Evolutionary conservation across 305 asterid species (phyloP), one percentile per base, ranked within the genome.

Genomic region (Solanum hybrid): DNA sequence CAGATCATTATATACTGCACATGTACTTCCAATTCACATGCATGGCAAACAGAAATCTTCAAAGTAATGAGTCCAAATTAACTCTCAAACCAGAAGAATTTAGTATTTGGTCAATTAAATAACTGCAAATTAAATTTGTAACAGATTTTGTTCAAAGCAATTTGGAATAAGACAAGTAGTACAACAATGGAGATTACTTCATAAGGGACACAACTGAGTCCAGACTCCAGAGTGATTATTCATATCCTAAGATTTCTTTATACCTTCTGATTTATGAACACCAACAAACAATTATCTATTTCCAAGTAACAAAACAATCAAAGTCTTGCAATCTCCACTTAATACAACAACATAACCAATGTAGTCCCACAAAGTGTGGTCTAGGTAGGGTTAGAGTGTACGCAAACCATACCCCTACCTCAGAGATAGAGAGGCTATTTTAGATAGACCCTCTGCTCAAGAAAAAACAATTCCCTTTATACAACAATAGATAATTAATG

Each of bases 61-160:
- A 20, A 29, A 20, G n/a, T 57, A 33, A 57, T 33, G 76, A 11
- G 20, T 31, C 46, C 88, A 57, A 33, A 57, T 57, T 81, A 85
- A 85, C 76, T 85, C 88, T 85, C 88, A 85, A 20, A 85, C 76
- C 40, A 35, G 88, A 57, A 85, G n/a, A 85, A 57, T 57, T 57
- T 33, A 85, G 8, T 40, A 84, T 51, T 3, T 20, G 4, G 31
- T 84, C 75, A 31, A n/a, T 51, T 20, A 51, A 57, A 85, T 85
- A 2, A 57, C 76, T 31, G 31, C 76, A 85, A 85, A 57, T 85
- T 11, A 29, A 22, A 85, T 51, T 83, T 57, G 28, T 29, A 84
- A 61, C 18, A 51, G 88, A 85, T 57, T 46, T 85, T 85, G 22
- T 85, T 85, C 76, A 85, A 31, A 85, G n/a, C 46, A 20, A 85